Evolutionary conservation across 192 early-diverging fungal genomes (phyloP).

Genomic region (Gonapodya prolifera): DNA sequence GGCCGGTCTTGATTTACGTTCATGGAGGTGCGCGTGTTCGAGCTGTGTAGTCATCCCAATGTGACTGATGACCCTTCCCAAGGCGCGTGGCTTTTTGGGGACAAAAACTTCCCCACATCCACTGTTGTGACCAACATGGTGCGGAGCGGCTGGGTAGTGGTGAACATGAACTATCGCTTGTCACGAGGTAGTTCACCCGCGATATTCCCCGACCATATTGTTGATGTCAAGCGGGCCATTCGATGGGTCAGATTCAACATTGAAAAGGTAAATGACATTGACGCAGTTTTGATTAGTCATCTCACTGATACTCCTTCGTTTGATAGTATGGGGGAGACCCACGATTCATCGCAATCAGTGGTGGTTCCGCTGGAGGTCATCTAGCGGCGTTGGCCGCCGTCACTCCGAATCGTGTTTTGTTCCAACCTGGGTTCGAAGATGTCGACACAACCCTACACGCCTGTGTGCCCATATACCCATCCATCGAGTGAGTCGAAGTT

Average conservation of each 20-base stretch:
- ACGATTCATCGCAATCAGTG: conserved; percentile 41
- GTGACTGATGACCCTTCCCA: too few relatives aligned
- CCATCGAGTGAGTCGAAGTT: not conserved
- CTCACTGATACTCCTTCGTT: not conserved
- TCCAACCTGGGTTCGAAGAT: conserved; percentile 41
- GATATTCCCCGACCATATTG: conserved; percentile 31
- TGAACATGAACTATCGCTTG: not conserved
- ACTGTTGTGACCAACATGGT: not conserved
- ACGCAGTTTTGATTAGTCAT: not conserved
- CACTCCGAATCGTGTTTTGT: conserved; percentile 27
- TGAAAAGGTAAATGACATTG: not conserved
- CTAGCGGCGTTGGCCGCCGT: conserved; percentile 38
- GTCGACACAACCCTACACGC: conserved; percentile 47
- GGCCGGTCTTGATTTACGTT: not conserved
- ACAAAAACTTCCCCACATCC: not conserved
- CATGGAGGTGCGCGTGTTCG: not conserved
- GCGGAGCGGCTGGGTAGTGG: not conserved
- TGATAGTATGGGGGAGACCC: conserved; percentile 50
- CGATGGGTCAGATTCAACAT: conserved; percentile 49
- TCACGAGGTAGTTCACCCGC: not conserved
- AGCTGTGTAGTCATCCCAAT: too few relatives aligned
- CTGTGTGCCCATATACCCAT: conserved; percentile 20
- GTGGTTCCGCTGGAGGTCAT: conserved; percentile 42
- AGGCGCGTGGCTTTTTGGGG: conserved; percentile 1
- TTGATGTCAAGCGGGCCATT: conserved; percentile 54